Percentiles rank a stretch among this genome's conserved stretches.
Conservation (phyloP, 176 grass and related monocot species). For the Oryza officinalis region DNA sequence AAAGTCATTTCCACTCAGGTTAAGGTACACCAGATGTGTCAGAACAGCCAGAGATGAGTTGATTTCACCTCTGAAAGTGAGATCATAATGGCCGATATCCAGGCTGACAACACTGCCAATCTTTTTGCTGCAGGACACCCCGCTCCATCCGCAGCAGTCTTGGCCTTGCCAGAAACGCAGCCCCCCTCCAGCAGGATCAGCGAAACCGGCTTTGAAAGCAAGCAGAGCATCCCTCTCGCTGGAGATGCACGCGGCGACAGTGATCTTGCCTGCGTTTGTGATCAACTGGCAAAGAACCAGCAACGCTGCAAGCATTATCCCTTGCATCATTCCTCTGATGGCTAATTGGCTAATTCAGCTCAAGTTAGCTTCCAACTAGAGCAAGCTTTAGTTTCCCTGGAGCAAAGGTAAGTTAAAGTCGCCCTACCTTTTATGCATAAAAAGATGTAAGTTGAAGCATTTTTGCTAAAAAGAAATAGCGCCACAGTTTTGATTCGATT, state of each 20-base stretch:
- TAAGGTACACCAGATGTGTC: constrained; percentile 31
- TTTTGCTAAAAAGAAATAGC: too few relatives aligned
- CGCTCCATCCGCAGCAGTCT: constrained; percentile 43
- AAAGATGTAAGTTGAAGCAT: too few relatives aligned
- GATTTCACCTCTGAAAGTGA: constrained; percentile 27
- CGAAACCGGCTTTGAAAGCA: constrained; percentile 22
- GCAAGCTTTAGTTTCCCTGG: too few relatives aligned
- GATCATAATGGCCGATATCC: constrained; percentile 15
- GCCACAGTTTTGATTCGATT: too few relatives aligned
- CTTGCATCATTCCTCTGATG: too few relatives aligned
- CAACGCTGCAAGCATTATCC: too few relatives aligned
- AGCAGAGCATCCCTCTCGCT: not conserved
- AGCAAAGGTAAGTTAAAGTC: too few relatives aligned
- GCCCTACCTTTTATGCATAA: too few relatives aligned
- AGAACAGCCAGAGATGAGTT: constrained; percentile 38
- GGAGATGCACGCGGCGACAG: not conserved
- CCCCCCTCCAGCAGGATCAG: not conserved
- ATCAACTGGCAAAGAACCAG: too few relatives aligned
- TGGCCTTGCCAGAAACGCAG: constrained; percentile 40
- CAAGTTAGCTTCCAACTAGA: too few relatives aligned
- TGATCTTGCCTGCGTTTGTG: too few relatives aligned
- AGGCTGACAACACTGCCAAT: constrained; percentile 40
- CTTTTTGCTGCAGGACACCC: constrained; percentile 40
- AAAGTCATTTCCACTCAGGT: constrained; percentile 40
- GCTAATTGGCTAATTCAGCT: too few relatives aligned